Evolutionary conservation across 2,329 filamentous ascomycete genomes (phyloP).

Genomic region (Verticillium longisporum): DNA sequence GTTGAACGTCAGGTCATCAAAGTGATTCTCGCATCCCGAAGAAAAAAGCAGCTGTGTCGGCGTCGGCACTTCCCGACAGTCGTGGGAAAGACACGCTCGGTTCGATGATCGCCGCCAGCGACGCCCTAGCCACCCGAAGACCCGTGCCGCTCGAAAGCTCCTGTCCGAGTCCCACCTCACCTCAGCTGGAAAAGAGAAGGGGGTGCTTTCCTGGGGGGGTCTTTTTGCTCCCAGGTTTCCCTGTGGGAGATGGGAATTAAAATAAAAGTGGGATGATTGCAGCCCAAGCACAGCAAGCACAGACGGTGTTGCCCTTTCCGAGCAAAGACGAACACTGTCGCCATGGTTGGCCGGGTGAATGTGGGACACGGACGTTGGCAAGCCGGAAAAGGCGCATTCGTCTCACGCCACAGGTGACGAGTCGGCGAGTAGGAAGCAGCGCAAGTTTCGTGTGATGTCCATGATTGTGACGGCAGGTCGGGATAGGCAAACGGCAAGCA

Average conservation of each 20-base stretch:
- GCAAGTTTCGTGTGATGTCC: background rate
- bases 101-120: background rate
- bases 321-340: background rate
- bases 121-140: background rate
- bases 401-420: background rate
- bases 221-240: background rate
- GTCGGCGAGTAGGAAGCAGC: background rate
- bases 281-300: background rate
- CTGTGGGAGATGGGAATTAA: background rate
- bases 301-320: background rate
- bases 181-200: background rate
- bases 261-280: background rate
- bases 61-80: background rate
- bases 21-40: background rate
- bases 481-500: background rate
- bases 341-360: background rate
- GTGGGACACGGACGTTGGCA: background rate
- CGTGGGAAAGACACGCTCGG: background rate
- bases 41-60: no score
- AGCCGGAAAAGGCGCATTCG: background rate
- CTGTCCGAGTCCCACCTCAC: background rate
- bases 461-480: background rate
- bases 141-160: background rate
- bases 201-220: background rate
- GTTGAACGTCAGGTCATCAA: constrained; percentile 1